Evolutionary conservation across 2,329 filamentous ascomycete genomes (phyloP), one percentile per base, ranked within the genome.

Genomic region (Fusarium citri): DNA sequence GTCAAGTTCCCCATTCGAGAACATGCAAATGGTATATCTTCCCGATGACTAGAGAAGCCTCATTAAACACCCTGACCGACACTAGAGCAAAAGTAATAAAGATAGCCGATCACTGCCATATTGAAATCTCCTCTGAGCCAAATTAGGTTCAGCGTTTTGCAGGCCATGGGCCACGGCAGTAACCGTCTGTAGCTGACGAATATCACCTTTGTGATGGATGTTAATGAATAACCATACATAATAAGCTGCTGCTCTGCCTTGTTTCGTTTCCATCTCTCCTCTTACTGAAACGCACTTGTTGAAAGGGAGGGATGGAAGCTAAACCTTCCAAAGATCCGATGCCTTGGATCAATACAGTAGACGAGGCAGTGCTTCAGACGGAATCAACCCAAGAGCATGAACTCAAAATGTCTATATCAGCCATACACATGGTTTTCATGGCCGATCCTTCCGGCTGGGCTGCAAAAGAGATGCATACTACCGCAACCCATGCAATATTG

Each of bases 361-460:
- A 16, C 42, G 28, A 62, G 55, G 48, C 55, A 60, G 40, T 51
- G 59, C 40, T 54, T 53, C 28, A 18, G 43, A 26, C n/a, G 9
- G 25, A 30, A 46, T 47, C 30, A 47, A 62, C 8, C 37, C 25
- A 50, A 47, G 42, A 47, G 51, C 28, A 51, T 55, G 41, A 70
- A 71, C 68, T 71, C 51, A 68, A 64, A 70, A 68, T 68, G 26
- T 26, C 37, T 25, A 26, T 53, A 58, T 54, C 41, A 54, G 37
- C 28, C 56, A 41, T 25, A 62, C 28, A 40, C 30, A 42, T 40
- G 51, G 37, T 53, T 48, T 28, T 25, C 23, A 64, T 30, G 34
- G 42, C 66, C 62, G 66, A 51, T 49, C 55, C 50, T 69, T 60
- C 68, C 59, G 67, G 51, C 31, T 57, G 28, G 23, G 46, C 30